Evolutionary conservation across 2,329 filamentous ascomycete species (phyloP), one percentile per base, ranked within the genome.

Genomic region (Raffaelea ambrosiae): DNA sequence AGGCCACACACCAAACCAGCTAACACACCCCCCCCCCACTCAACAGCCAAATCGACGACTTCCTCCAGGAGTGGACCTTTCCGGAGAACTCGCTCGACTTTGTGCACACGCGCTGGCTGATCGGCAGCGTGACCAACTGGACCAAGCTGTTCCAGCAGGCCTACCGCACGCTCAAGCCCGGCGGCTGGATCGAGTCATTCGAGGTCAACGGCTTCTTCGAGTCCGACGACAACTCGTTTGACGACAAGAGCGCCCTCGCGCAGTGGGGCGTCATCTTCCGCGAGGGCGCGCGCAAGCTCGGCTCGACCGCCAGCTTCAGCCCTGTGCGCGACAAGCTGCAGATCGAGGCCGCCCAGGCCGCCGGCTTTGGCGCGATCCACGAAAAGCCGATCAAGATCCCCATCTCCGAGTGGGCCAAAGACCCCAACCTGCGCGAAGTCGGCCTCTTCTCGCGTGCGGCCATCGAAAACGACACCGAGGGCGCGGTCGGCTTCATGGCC

Each of bases 1-100:
- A 20, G 7, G 5, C 7, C 11, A 7, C 4, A 7, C 16, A 8
- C 16, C 8, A 8, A n/a, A 38, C 7, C 8, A 5, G 35, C 14
- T 19, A 38, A 38, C 13, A 38, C 18, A 5, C 4, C 3, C 10
- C 31, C 39, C 8, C 26, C 38, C 38, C 13, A 29, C 4, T n/a
- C n/a, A n/a, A 5, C 50, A 58, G 59, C 47, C 53, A 81, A 51
- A 73, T 84, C 41, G 81, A 84, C 57, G 79, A 85, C 57, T 74
- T 76, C 40, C 76, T 76, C 51, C 67, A 58, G 5, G 63, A 65
- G 0, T 71, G 67, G 66, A 79, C 65, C 61, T 77, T 65, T 57
- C 20, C 49, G 51, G 71, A 51, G 53, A 67, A 50, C 44, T 52
- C 54, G 20, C 76, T 79, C 55, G 78, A 83, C 61, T 79, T 72